phyloP scores from a whole-genome alignment of 495 filamentous ascomycete genomes.

The Penicillium dipodomyicola region DNA sequence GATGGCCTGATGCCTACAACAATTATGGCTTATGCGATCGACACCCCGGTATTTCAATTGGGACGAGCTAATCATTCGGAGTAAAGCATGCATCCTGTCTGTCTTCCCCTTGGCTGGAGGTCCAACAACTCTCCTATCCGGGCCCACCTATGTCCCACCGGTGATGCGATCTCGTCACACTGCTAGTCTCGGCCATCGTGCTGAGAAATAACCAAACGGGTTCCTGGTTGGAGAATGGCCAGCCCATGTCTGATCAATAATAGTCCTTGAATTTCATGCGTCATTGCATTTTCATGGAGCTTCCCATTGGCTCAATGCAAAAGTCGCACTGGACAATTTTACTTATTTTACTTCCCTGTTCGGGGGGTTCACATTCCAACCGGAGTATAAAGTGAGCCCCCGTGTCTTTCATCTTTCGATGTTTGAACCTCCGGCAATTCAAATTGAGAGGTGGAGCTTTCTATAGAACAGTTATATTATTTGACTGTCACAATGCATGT shows the following conservation, averaged over 20 bases:
- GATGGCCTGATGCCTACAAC: not conserved
- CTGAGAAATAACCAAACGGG: slow-evolving; percentile 6
- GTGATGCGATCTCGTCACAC: slow-evolving; percentile 10
- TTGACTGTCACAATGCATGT: slow-evolving; percentile 28
- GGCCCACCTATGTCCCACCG: not conserved
- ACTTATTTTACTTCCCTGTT: not conserved
- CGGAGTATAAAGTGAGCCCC: slow-evolving; percentile 3
- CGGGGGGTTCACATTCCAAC: not conserved
- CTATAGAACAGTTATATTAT: not conserved
- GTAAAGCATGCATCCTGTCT: not conserved
- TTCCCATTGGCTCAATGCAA: slow-evolving; percentile 5
- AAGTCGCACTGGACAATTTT: not conserved
- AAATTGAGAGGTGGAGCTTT: not conserved
- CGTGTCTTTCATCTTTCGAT: not conserved
- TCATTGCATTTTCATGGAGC: not conserved
- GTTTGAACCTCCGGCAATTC: not conserved
- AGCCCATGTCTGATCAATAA: slow-evolving; percentile 5
- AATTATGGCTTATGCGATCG: not conserved
- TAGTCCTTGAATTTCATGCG: not conserved
- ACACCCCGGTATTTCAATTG: not conserved
- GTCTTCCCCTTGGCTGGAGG: slow-evolving; percentile 3
- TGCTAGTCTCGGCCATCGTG: not conserved
- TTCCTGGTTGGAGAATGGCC: slow-evolving; percentile 7
- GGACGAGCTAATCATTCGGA: slow-evolving; percentile 1
- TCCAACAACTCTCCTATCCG: not conserved